Conservation (phyloP, 2,329 filamentous ascomycete species). For the Trichoderma breve region DNA sequence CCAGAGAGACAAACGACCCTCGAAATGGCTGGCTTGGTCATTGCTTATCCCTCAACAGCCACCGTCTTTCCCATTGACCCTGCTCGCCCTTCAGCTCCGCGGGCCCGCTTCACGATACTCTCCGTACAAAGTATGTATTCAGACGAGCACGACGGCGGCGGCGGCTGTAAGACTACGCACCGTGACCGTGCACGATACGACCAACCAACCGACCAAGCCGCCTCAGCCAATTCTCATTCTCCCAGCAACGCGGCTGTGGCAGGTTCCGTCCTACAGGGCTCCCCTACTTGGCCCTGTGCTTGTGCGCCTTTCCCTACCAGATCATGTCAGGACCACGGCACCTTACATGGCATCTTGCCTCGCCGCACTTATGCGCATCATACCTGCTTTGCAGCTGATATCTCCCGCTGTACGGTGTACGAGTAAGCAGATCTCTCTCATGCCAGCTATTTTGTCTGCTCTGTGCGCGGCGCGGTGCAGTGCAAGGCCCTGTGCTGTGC, state of each 20-base stretch:
- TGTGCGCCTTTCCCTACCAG: slow-evolving; percentile 1
- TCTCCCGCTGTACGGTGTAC: not conserved
- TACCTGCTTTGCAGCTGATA: slow-evolving; percentile 30
- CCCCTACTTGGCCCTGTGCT: slow-evolving; percentile 5
- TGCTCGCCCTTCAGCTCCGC: not conserved
- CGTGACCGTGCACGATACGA: not conserved
- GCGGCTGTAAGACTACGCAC: not conserved
- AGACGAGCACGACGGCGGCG: not conserved
- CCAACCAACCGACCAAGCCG: not conserved
- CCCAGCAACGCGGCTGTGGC: slow-evolving; percentile 11
- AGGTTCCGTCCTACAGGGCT: slow-evolving; percentile 16
- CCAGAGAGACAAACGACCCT: not conserved
- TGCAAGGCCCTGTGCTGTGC: not conserved
- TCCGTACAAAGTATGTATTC: not conserved
- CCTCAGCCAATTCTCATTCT: not conserved
- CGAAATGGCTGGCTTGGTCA: not conserved
- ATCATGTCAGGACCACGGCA: slow-evolving; percentile 3
- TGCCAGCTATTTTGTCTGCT: not conserved
- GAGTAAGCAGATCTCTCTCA: not conserved
- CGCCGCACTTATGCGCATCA: slow-evolving; percentile 37
- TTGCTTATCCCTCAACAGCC: not conserved
- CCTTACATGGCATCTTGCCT: not conserved
- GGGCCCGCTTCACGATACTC: not conserved
- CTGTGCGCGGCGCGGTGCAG: not conserved
- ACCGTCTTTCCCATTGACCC: not conserved